Conservation (phyloP, 345 rosid species). For the Excoecaria cochinchinensis region DNA sequence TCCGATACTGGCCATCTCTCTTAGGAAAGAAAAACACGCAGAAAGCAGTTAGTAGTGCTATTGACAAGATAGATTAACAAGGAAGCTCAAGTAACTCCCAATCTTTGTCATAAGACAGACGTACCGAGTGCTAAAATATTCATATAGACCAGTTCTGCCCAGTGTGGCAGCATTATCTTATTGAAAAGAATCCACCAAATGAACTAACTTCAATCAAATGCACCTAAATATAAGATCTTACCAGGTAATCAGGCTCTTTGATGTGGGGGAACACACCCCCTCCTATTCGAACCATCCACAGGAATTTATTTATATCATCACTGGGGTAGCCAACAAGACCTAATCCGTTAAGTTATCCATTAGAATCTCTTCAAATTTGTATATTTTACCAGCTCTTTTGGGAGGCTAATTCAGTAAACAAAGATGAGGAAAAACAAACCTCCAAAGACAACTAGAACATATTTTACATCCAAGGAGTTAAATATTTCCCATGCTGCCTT, state of each 20-base stretch:
- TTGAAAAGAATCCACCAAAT: constrained; percentile 5
- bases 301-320: constrained; percentile 95
- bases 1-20: constrained; percentile 97
- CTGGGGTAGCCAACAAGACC: constrained; percentile 99
- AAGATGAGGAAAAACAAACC: constrained; percentile 51
- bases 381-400: too few relatives aligned
- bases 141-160: background rate
- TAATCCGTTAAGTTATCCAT: constrained; percentile 32
- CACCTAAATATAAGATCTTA: constrained; percentile 26
- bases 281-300: constrained; percentile 99
- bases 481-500: constrained; percentile 99
- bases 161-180: background rate
- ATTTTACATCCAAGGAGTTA: constrained; percentile 95
- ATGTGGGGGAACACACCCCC: constrained; percentile 99
- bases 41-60: constrained; percentile 6
- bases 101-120: background rate
- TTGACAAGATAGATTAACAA: constrained; percentile 1
- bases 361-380: constrained; percentile 22
- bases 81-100: background rate
- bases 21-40: constrained; percentile 27
- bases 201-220: background rate
- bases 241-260: constrained; percentile 95
- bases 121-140: background rate
- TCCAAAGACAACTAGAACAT: constrained; percentile 96
- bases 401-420: background rate